Base-by-base conservation (phyloP, 495 filamentous ascomycete genomes). In the Tuber borchii region DNA sequence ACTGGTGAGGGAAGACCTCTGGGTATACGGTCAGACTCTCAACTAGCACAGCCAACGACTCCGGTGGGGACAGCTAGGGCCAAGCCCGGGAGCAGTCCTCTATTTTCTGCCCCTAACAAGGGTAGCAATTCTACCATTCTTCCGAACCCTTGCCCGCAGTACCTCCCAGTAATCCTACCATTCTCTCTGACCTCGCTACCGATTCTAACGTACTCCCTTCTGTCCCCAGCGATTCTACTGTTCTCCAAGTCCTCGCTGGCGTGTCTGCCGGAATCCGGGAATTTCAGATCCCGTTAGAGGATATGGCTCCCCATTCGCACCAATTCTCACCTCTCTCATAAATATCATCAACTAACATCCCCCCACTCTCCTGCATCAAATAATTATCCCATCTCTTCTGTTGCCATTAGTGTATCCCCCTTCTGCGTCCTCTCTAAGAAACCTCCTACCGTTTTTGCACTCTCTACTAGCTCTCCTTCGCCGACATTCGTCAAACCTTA, bases 371-470 rank as follows among this genome's bases (percentile, higher is more conserved):
- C 87, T 95, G 44, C 95, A 98, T 84, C 92, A 96, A 48, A 84
- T 98, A 39, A 86, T 97, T 73, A 87, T 98, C 26, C 96, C 95
- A 0, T 89, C 88, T 69, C 86, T 98, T 43, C 89, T 99, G 65
- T 94, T 91, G 17, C 96, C 95, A 43, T 90, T 90, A 9, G 82
- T 93, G 39, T 98, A 97, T 80, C 89, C 93, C 14, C 86, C 90
- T 5, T 83, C 89, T 42, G 86, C 91, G 69, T 87, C 88, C 78
- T 86, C 86, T 2, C 94, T 96, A 10, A 85, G 89, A 42, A 87
- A 91, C 80, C 82, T 97, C 69, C 86, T 98, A 71, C 92, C 90
- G 76, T 97, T 98, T 83, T 82, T 98, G 10, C 96, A 97, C 79
- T 87, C 88, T 0, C 85, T 99, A 3, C 89, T 91, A 68, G 89